Base-by-base conservation (phyloP, 2,329 filamentous ascomycete species). In the Arthrobotrys conoides region DNA sequence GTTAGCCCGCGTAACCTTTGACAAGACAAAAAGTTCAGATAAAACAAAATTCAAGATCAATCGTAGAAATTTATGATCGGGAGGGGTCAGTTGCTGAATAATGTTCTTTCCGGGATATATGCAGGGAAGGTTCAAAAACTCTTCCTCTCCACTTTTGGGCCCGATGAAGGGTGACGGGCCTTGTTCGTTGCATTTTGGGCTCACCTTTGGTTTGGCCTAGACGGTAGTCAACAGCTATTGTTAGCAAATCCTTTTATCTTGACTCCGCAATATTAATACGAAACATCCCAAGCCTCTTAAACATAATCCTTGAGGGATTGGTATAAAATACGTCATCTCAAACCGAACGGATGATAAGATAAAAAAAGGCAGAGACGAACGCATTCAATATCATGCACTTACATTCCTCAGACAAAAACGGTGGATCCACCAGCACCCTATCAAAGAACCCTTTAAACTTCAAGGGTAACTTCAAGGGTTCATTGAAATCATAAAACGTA, bases 341-440 rank as follows among this genome's bases (percentile, higher is more conserved):
- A n/a, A 18, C 36, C 24, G 46, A 57, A 46, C 41, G 44, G 44
- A 46, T 30, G 59, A 64, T 61, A 44, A 38, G 57, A 27, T 61
- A 9, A n/a, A 24, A 24, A 24, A 46, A 44, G 8, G 8, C 27
- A 30, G n/a, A 33, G 53, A 27, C 67, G 16, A 14, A 82, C 81
- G 91, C 30, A 24, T 57, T 86, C 86, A 30, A 6, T 3, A 30
- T 30, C 27, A 30, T 30, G 27, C 27, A 93, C 83, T 95, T 92
- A 83, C 92, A 95, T 82, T 95, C 92, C 79, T 92, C 88, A 83
- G 89, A 93, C 41, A 95, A 86, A 83, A 95, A 95, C 0, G 93
- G 93, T 8, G 93, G 93, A 83, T 96, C 93, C 81, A 88, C 89
- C 69, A 94, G 91, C 77, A 95, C 88, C 68, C 90, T 88, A 84